Conservation (phyloP, 176 grass and related monocot species). For the Chloris gayana region DNA sequence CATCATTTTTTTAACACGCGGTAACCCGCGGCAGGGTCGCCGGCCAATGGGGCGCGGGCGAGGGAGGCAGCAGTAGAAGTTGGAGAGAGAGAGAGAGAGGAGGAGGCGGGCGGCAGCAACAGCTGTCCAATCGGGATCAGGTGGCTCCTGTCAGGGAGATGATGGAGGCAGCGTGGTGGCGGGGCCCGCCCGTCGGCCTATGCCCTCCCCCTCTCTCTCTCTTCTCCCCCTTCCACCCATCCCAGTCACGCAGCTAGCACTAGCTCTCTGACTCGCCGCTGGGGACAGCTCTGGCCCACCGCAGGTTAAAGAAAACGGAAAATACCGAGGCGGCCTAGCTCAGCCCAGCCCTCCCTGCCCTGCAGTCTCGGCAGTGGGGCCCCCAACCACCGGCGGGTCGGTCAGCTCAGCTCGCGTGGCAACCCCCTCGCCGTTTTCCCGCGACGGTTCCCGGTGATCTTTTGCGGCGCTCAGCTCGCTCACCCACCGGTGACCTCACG, state of each 20-base stretch:
- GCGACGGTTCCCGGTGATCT: background rate
- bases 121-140: conserved; percentile 72
- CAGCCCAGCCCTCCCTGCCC: no score
- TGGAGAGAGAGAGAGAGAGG: background rate
- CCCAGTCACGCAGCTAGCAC: conserved; percentile 30
- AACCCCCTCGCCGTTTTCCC: background rate
- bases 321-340: background rate
- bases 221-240: background rate
- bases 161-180: conserved; percentile 36
- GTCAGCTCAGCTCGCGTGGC: conserved; percentile 35
- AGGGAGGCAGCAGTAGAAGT: background rate
- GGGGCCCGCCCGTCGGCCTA: conserved; percentile 40
- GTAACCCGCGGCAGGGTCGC: background rate
- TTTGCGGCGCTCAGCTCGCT: conserved; percentile 20
- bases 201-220: background rate
- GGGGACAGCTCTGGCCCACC: conserved; percentile 35
- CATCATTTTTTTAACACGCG: conserved; percentile 1
- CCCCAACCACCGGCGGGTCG: background rate
- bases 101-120: conserved; percentile 37
- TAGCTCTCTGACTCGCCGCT: conserved; percentile 23
- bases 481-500: conserved; percentile 36
- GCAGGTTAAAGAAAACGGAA: conserved; percentile 34
- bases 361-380: no score
- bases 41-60: conserved; percentile 32
- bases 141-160: conserved; percentile 56